Conservation (phyloP, 805 yeast species). For the Candida mattraensis region DNA sequence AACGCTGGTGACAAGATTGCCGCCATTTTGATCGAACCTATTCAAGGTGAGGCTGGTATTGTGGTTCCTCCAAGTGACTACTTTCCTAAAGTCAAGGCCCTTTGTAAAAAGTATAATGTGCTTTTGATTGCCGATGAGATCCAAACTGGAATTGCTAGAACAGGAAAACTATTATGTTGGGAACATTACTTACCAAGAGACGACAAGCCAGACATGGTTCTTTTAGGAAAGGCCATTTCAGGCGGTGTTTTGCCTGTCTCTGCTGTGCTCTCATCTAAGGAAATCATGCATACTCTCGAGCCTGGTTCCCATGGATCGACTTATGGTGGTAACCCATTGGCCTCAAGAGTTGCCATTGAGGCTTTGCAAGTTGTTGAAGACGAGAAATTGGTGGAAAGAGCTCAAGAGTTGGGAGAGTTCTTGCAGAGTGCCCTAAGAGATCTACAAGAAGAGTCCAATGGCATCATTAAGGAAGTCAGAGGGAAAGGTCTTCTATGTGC, state of each 20-base stretch:
- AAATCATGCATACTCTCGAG: conserved; percentile 83
- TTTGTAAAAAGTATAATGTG: conserved; percentile 82
- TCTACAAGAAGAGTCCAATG: conserved; percentile 51
- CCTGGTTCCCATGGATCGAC: conserved; percentile 99
- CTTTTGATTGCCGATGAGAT: conserved; percentile 94
- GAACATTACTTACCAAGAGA: conserved; percentile 67
- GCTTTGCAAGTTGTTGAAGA: conserved; percentile 88
- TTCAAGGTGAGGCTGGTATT: conserved; percentile 98
- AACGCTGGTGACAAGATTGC: conserved; percentile 87
- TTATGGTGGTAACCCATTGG: conserved; percentile 96
- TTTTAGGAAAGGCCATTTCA: conserved; percentile 91
- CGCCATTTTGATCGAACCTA: conserved; percentile 90
- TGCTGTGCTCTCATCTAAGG: conserved; percentile 85
- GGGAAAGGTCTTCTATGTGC: conserved; percentile 90
- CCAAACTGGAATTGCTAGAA: conserved; percentile 97
- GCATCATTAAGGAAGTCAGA: conserved; percentile 61
- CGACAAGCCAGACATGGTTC: conserved; percentile 84
- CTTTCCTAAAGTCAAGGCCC: conserved; percentile 64
- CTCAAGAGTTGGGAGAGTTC: conserved; percentile 66
- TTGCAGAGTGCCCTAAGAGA: conserved; percentile 59
- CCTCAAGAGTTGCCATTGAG: conserved; percentile 89
- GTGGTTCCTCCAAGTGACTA: conserved; percentile 89
- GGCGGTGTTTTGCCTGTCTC: conserved; percentile 95
- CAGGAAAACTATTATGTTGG: conserved; percentile 89
- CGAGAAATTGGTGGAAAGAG: conserved; percentile 80